Evolutionary conservation across 2,329 filamentous ascomycete species (phyloP).

Genomic region (Talaromyces atroroseus): DNA sequence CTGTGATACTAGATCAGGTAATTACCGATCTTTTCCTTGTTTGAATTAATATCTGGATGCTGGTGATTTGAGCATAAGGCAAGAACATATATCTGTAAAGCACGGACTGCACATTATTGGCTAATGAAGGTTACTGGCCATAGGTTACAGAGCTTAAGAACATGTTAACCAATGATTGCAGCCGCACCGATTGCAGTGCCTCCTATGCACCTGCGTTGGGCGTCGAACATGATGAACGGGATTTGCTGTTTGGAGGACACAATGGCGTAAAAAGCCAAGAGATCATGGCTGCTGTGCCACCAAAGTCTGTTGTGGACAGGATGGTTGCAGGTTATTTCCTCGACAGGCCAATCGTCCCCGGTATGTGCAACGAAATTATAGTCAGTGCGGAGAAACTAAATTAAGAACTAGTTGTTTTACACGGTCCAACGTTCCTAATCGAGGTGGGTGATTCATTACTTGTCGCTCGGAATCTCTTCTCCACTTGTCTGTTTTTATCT

Average conservation of each 20-base stretch:
- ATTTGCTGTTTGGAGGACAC: not conserved
- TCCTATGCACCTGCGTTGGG: not conserved
- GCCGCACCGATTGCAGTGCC: not conserved
- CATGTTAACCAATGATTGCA: not conserved
- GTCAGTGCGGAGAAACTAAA: not conserved
- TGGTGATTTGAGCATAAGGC: not conserved
- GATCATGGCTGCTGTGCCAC: conserved; percentile 1
- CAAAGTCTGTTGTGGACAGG: conserved; percentile 1
- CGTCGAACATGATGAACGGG: not conserved
- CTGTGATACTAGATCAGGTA: conserved; percentile 1
- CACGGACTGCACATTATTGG: not conserved
- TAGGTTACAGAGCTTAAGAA: not conserved
- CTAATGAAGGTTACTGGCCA: not conserved
- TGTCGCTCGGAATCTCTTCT: not conserved
- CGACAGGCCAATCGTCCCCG: not conserved
- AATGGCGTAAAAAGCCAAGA: not conserved
- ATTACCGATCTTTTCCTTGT: not conserved
- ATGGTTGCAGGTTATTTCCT: conserved; percentile 4
- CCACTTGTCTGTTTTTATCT: not conserved
- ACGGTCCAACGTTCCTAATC: conserved; percentile 1
- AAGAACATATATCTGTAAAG: no score
- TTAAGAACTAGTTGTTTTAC: not conserved
- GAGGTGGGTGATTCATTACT: not conserved
- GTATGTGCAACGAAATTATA: not conserved
- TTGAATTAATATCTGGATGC: no score